Conservation (phyloP, 352 stramenopile genomes). For the Globisporangium echinulatum region DNA sequence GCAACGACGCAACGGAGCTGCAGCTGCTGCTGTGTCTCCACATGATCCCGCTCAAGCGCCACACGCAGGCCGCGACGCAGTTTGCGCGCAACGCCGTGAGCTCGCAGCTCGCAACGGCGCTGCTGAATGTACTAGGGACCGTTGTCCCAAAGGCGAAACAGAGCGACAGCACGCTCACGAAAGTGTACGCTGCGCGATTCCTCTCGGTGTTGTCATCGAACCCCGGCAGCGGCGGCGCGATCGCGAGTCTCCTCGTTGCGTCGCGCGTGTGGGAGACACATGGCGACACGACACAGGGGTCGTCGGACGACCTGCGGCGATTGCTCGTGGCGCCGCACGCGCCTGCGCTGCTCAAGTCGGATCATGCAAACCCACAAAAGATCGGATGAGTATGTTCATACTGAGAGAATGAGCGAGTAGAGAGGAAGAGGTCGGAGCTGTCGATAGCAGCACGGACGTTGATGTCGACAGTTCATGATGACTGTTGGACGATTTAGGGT, state of each 20-base stretch:
- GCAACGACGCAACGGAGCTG: slow-evolving; percentile 70
- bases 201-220: slow-evolving; percentile 80
- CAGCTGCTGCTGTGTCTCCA: slow-evolving; percentile 80
- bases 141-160: slow-evolving; percentile 77
- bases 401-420: background rate
- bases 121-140: slow-evolving; percentile 80
- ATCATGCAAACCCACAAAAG: slow-evolving; percentile 83
- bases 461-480: no score
- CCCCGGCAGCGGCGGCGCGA: slow-evolving; percentile 73
- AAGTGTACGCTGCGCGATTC: slow-evolving; percentile 78
- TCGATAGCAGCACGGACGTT: no score
- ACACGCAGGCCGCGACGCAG: slow-evolving; percentile 79
- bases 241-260: slow-evolving; percentile 71
- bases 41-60: slow-evolving; percentile 84
- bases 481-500: no score
- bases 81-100: slow-evolving; percentile 80
- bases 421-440: background rate
- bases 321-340: slow-evolving; percentile 68
- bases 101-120: slow-evolving; percentile 62
- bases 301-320: slow-evolving; percentile 70
- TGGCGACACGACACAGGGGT: slow-evolving; percentile 73
- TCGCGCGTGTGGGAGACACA: slow-evolving; percentile 82
- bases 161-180: slow-evolving; percentile 72
- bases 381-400: slow-evolving; percentile 34
- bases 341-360: slow-evolving; percentile 66